Conservation (phyloP, 2,329 filamentous ascomycete genomes). For the Fusarium illudens region DNA sequence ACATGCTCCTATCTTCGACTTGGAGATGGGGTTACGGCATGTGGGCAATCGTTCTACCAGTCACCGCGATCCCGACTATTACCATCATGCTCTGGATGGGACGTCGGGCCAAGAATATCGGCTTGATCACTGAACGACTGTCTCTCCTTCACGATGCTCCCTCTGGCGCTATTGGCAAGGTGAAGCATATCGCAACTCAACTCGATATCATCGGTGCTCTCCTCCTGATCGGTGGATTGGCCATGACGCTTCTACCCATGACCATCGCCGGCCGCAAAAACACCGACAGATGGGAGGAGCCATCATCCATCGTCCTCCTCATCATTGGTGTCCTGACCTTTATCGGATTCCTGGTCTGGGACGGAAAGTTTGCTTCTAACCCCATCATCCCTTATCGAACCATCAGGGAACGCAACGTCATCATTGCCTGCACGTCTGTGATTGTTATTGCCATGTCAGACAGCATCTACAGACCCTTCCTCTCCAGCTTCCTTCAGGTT, state of each 20-base stretch:
- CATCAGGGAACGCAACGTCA: conserved; percentile 28
- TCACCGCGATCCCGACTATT: conserved; percentile 25
- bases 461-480: conserved; percentile 23
- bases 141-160: conserved; percentile 12
- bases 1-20: conserved; percentile 11
- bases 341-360: conserved; percentile 18
- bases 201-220: conserved; percentile 24
- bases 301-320: conserved; percentile 23
- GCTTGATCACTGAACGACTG: neutral
- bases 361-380: conserved; percentile 19
- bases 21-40: conserved; percentile 35
- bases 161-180: neutral
- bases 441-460: conserved; percentile 31
- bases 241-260: conserved; percentile 28
- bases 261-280: conserved; percentile 28
- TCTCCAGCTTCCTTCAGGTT: conserved; percentile 27
- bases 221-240: conserved; percentile 21
- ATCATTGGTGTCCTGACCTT: conserved; percentile 19
- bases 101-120: conserved; percentile 5
- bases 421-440: conserved; percentile 24
- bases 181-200: conserved; percentile 4
- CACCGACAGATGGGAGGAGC: conserved; percentile 23
- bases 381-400: conserved; percentile 30
- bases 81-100: conserved; percentile 32
- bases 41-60: conserved; percentile 17